Base-by-base conservation (phyloP, 1,284 basidiomycete species). In the Ceratobasidium papillatum region DNA sequence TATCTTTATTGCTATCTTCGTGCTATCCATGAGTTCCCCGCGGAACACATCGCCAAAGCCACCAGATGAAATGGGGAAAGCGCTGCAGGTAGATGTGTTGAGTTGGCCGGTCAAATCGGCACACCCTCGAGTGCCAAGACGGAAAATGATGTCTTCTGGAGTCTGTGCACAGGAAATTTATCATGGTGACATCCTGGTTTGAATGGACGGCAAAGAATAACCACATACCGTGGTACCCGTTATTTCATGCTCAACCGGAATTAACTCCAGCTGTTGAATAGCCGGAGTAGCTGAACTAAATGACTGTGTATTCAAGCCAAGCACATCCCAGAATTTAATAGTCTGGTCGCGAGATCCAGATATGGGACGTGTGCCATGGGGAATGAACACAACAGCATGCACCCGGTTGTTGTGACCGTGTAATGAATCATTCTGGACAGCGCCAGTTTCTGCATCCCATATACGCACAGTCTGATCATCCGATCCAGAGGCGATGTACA, bases 311-410 rank as follows among this genome's bases (percentile, higher is more conserved):
- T 47, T 4, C 19, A 19, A 19, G 45, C 3, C 45, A 19, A 3
- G 4, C 7, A 96, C 86, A 80, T 96, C 94, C 94, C 95, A 97
- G 69, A 93, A 88, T 80, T 95, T 94, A 75, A 97, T 82, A 30
- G 92, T 94, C 85, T 92, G 92, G 80, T 97, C 95, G 77, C 96
- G 84, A 76, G 90, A 92, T 17, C 94, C 94, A 65, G 90, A 93
- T 27, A 96, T 89, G 54, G 96, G 84, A 3, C 88, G 87, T 78
- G 87, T 89, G 36, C 94, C 93, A 78, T 94, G 93, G 0, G 93
- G 93, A 0, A 92, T 92, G 82, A 96, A 96, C n/a, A 89, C 90
- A 41, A 96, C 94, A 47, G 86, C 88, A 82, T 93, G 93, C 54
- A 94, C 93, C 75, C 90, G 92, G 80, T 96, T 93, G 78, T 87